Evolutionary conservation across 2,329 filamentous ascomycete species (phyloP), one percentile per base, ranked within the genome.

Genomic region (Fusarium pseudoanthophilum): DNA sequence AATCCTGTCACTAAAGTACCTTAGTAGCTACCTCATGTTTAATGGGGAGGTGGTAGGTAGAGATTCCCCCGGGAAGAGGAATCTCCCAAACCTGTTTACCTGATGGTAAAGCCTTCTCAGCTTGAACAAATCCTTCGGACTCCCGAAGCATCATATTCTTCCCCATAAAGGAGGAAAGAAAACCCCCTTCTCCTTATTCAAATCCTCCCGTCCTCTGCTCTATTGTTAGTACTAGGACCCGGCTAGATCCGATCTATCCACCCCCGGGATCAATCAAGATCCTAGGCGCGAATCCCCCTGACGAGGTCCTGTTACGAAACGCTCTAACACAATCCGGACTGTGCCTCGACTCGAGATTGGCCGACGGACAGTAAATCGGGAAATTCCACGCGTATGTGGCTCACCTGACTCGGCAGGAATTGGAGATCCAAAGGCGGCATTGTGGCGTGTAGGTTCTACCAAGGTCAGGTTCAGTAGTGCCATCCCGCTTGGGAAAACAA

Each of bases 191-290:
- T 36, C 55, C n/a, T 28, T 36, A 36, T 30, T 49, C 42, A 34
- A 26, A 26, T 28, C 15, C 6, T 26, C 15, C 11, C 21, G 8
- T 51, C 15, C 20, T 49, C 51, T 39, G 34, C 21, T 24, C 34
- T 52, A 59, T 52, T 59, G 26, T 39, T 39, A 26, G 42, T 26
- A 46, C 26, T 30, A 56, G 55, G 48, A 56, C 55, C 43, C 65
- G 55, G 49, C 53, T 56, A 48, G 36, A 46, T 34, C 55, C 43
- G 46, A 36, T 24, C 45, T 40, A 40, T 36, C 65, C 56, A 66
- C 55, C 37, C 45, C 59, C 56, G 21, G 42, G 60, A 69, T 34
- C 37, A 51, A 56, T 32, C 55, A 26, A 66, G 43, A 70, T 53
- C 53, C 52, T 62, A 39, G 21, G 43, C 60, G 26, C 64, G 60